Evolutionary conservation across 2,329 filamentous ascomycete species (phyloP).

Genomic region (Pestalotiopsis fici): DNA sequence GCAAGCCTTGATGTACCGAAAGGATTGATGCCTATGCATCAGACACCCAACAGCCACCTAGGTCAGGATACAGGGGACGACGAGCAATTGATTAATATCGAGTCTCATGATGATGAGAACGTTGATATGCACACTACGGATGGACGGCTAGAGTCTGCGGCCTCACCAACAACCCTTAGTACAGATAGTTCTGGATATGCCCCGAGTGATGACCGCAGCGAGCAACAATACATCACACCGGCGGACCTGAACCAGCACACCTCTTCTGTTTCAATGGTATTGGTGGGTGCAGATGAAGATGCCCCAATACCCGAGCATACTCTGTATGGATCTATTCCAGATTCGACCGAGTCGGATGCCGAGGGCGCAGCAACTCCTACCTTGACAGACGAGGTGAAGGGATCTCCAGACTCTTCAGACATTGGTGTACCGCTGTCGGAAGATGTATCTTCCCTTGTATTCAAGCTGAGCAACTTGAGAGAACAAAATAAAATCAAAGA

Average conservation of each 20-base stretch:
- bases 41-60: background rate
- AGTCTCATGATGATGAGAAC: background rate
- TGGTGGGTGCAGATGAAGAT: background rate
- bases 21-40: background rate
- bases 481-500: slow-evolving; percentile 15
- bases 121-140: too few species aligned
- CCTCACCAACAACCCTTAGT: background rate
- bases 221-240: background rate
- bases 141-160: background rate
- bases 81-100: background rate
- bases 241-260: background rate
- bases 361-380: background rate
- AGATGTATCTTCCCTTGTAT: background rate
- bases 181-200: background rate
- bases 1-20: background rate
- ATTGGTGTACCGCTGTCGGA: background rate
- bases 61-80: background rate
- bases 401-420: background rate
- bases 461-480: slow-evolving; percentile 16
- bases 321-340: background rate
- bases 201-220: background rate
- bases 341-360: background rate
- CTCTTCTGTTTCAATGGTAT: background rate
- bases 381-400: background rate
- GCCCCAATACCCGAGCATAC: background rate